A percentile compares a stretch with the other conserved stretches of the same genome.
These are phyloP conservation scores for Leccinum sublutescens DNA, from an alignment of 768 basidiomycete genomes.

Conservation along the genomic window DNA sequence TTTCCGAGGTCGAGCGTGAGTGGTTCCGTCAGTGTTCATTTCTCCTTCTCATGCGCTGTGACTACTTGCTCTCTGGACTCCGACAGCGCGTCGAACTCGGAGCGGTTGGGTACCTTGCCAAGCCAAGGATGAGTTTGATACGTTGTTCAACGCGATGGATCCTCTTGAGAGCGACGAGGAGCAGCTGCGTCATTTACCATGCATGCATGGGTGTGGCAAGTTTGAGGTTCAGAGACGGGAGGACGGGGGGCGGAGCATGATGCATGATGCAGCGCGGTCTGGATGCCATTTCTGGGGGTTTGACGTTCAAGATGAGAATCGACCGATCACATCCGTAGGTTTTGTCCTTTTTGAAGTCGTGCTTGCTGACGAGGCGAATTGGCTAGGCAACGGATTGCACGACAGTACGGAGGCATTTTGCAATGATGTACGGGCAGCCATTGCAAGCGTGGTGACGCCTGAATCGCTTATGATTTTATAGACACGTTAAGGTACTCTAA, in stretches of 20 bases:
- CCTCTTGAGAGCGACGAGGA: conserved; percentile 47
- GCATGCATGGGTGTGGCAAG: conserved; percentile 62
- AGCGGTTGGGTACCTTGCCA: conserved; percentile 71
- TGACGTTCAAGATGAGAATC: conserved; percentile 41
- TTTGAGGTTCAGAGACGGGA: conserved; percentile 42
- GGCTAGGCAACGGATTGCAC: conserved; percentile 43
- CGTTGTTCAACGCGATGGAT: conserved; percentile 66
- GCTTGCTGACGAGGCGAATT: neutral
- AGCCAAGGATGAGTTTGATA: conserved; percentile 65
- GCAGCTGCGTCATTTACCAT: conserved; percentile 47
- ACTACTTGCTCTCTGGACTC: conserved; percentile 65
- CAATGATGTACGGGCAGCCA: no score
- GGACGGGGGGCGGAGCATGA: conserved; percentile 48
- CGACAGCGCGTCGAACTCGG: conserved; percentile 59
- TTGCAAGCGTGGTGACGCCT: no score
- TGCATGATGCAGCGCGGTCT: conserved; percentile 51
- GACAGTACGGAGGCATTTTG: conserved; percentile 38
- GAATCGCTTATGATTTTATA: no score
- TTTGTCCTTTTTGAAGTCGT: neutral
- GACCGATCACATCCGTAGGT: conserved; percentile 42
- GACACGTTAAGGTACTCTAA: no score
- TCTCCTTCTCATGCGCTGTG: conserved; percentile 1
- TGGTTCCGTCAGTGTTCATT: conserved; percentile 22
- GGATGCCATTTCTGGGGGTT: conserved; percentile 51
- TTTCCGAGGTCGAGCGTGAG: conserved; percentile 92